phyloP scores from a whole-genome alignment of 106 monocot genomes.

The Hemerocallis citrina region DNA sequence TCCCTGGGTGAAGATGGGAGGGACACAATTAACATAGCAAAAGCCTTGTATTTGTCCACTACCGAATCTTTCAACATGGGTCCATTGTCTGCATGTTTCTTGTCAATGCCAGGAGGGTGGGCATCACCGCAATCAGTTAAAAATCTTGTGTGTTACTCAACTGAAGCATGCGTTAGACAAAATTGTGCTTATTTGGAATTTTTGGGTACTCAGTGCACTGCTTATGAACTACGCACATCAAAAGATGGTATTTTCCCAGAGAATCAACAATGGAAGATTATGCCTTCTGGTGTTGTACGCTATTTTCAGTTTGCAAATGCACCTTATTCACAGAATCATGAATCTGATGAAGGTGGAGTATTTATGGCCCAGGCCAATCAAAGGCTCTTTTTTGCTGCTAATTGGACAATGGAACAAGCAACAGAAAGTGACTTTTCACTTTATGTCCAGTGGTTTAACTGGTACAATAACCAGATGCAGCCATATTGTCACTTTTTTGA shows the following conservation, averaged over 20 bases:
- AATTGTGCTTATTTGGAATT: conserved; percentile 68
- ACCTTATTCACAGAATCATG: not conserved
- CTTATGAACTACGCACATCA: conserved; percentile 24
- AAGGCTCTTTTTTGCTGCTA: conserved; percentile 75
- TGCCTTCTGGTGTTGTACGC: conserved; percentile 20
- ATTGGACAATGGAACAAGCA: conserved; percentile 81
- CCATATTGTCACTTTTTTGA: conserved; percentile 59
- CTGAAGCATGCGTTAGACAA: conserved; percentile 46
- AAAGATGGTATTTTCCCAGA: not conserved
- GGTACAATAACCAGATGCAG: conserved; percentile 33
- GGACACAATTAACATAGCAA: conserved; percentile 38
- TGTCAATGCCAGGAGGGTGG: conserved; percentile 71
- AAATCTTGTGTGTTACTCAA: conserved; percentile 51
- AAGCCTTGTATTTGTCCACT: conserved; percentile 31
- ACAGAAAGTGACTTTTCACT: conserved; percentile 54
- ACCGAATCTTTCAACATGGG: conserved; percentile 12
- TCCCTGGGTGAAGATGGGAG: conserved; percentile 73
- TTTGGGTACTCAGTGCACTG: conserved; percentile 54
- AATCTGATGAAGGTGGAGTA: conserved; percentile 40
- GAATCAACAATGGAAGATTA: conserved; percentile 6
- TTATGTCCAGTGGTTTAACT: conserved; percentile 48
- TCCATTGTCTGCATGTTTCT: conserved; percentile 24
- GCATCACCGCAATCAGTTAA: conserved; percentile 40
- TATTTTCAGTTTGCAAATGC: conserved; percentile 29
- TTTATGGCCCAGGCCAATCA: conserved; percentile 23